These are phyloP conservation scores for Nicotiana rustica DNA, from an alignment of 305 asterid species.

Conservation along the genomic window DNA sequence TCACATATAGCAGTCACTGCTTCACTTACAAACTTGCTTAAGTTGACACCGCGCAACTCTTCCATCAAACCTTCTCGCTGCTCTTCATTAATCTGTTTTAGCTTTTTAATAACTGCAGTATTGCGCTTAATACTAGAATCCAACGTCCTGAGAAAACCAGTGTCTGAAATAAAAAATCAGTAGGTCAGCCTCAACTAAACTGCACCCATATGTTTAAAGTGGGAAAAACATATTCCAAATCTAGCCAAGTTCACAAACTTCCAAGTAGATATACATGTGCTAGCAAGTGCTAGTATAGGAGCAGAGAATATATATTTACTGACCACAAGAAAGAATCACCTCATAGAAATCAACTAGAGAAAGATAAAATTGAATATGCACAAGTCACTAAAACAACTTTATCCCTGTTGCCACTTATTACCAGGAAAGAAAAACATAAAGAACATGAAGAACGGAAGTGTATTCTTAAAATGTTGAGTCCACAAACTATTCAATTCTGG, in stretches of 20 bases:
- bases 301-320: background rate
- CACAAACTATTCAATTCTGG: conserved; percentile 10
- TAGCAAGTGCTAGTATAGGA: conserved; percentile 16
- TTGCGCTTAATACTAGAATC: conserved; percentile 99
- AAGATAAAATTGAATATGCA: background rate
- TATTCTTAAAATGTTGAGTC: background rate
- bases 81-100: conserved; percentile 97
- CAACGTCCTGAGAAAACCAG: conserved; percentile 89
- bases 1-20: conserved; percentile 97
- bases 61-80: conserved; percentile 94
- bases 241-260: conserved; percentile 13
- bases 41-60: conserved; percentile 89
- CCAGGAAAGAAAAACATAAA: conserved; percentile 10
- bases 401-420: background rate
- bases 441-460: background rate
- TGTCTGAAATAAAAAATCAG: conserved; percentile 60
- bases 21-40: conserved; percentile 98
- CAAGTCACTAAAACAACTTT: conserved; percentile 3
- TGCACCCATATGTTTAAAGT: background rate
- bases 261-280: background rate
- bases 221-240: background rate
- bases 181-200: conserved; percentile 30
- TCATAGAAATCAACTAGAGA: background rate
- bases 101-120: conserved; percentile 95
- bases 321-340: conserved; percentile 23